phyloP scores from a whole-genome alignment of 805 yeast genomes.

The Hanseniaspora valbyensis region DNA sequence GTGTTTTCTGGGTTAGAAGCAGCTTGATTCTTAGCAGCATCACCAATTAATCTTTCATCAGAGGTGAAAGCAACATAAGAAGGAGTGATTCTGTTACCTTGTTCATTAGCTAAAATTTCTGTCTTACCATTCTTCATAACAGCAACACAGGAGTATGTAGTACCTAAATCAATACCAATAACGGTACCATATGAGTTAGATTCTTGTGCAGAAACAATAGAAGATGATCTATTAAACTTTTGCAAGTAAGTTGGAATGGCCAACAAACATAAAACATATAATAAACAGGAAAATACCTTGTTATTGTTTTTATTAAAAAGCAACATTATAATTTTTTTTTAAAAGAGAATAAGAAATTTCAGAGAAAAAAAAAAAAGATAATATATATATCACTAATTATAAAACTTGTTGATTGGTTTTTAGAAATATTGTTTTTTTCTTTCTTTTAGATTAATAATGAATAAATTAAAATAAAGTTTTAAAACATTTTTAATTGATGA shows the following conservation, averaged over 20 bases:
- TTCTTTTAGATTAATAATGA: too few relatives aligned
- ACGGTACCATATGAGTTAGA: slow-evolving; percentile 43
- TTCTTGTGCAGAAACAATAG: slow-evolving; percentile 14
- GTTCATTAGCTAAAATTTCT: slow-evolving; percentile 89
- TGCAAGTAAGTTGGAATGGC: slow-evolving; percentile 14
- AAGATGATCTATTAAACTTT: slow-evolving; percentile 12
- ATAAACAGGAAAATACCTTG: slow-evolving; percentile 7
- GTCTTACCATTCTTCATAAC: slow-evolving; percentile 75
- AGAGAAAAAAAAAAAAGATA: background rate
- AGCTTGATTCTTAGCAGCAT: slow-evolving; percentile 93
- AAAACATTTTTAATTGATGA: too few relatives aligned
- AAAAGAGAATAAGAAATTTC: background rate
- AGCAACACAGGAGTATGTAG: slow-evolving; percentile 95
- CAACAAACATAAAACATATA: slow-evolving; percentile 9
- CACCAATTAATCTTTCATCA: slow-evolving; percentile 87
- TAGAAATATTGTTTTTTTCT: too few relatives aligned
- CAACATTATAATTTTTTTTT: background rate
- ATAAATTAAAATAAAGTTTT: too few relatives aligned
- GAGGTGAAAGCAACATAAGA: slow-evolving; percentile 88
- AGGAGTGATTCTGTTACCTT: slow-evolving; percentile 95
- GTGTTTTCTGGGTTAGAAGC: slow-evolving; percentile 81
- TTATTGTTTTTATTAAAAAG: slow-evolving; percentile 10
- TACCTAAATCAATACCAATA: slow-evolving; percentile 93
- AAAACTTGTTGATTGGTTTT: background rate
- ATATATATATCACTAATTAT: too few relatives aligned